Percentiles rank a stretch among this genome's conserved stretches.
Conservation (phyloP, 2,329 filamentous ascomycete species). For the Lachnellula cervina region DNA sequence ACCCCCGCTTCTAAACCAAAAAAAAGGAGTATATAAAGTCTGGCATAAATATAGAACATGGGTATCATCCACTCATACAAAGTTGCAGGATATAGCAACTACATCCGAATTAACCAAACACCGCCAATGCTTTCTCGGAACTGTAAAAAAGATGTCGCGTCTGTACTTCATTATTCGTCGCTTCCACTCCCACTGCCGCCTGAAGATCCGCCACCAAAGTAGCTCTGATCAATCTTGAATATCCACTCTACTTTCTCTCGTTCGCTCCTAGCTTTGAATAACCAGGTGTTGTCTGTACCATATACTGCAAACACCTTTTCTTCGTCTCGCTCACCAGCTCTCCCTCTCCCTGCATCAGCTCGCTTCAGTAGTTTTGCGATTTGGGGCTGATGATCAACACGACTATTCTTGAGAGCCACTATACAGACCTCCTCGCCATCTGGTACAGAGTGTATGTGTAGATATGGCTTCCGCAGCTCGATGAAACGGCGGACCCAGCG, state of each 20-base stretch:
- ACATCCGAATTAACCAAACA: background rate
- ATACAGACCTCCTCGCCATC: constrained; percentile 88
- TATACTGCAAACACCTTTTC: constrained; percentile 82
- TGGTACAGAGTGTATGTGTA: constrained; percentile 80
- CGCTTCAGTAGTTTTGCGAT: constrained; percentile 67
- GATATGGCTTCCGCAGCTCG: constrained; percentile 83
- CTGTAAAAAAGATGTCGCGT: background rate
- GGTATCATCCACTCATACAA: constrained; percentile 16
- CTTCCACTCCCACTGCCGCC: constrained; percentile 13
- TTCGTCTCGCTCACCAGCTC: constrained; percentile 29
- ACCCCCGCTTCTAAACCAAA: background rate
- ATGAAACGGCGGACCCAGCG: constrained; percentile 91
- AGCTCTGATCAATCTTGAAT: constrained; percentile 75
- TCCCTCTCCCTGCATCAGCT: constrained; percentile 23
- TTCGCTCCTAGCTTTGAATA: constrained; percentile 87
- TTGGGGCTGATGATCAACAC: constrained; percentile 89
- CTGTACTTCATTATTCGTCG: constrained; percentile 10
- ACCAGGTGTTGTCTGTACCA: constrained; percentile 87
- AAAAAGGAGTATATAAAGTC: constrained; percentile 2
- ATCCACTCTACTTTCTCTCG: constrained; percentile 97
- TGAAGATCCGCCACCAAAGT: constrained; percentile 26
- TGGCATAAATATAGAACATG: constrained; percentile 11
- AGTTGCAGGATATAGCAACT: background rate
- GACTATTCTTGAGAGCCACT: constrained; percentile 80
- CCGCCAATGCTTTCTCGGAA: background rate